Evolutionary conservation across 106 monocot genomes (phyloP).

Genomic region (Alisma plantagoaquatica): DNA sequence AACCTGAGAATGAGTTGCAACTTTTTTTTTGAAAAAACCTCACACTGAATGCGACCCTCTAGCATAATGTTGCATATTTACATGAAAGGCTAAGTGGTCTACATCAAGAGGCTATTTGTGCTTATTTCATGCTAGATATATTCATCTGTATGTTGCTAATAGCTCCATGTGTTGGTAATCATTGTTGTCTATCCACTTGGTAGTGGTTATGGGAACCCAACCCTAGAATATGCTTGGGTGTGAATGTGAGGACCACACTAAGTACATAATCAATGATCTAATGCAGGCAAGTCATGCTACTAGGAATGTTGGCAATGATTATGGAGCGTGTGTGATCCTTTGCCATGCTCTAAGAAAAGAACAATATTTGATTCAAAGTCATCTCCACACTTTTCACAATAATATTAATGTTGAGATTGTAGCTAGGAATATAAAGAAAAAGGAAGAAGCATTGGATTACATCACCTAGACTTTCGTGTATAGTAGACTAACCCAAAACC

Average conservation of each 20-base stretch:
- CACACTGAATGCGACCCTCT: constrained; percentile 46
- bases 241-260: constrained; percentile 80
- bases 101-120: constrained; percentile 75
- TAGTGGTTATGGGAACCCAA: constrained; percentile 97
- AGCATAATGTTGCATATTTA: constrained; percentile 75
- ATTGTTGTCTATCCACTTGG: constrained; percentile 69
- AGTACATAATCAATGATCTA: constrained; percentile 93
- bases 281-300: constrained; percentile 98
- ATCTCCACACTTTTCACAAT: constrained; percentile 91
- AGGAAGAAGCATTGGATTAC: constrained; percentile 96
- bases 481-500: constrained; percentile 82
- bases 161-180: constrained; percentile 90
- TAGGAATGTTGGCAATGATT: constrained; percentile 75
- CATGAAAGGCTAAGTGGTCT: constrained; percentile 78
- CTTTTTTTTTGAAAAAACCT: constrained; percentile 56
- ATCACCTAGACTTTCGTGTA: constrained; percentile 99
- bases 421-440: constrained; percentile 65
- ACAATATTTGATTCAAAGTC: constrained; percentile 97
- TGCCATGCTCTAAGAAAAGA: constrained; percentile 94
- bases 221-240: constrained; percentile 87
- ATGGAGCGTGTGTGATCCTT: constrained; percentile 88
- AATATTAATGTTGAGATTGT: constrained; percentile 94
- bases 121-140: constrained; percentile 70
- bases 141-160: constrained; percentile 86
- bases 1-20: constrained; percentile 52